A percentile compares a stretch with the other conserved stretches of the same genome.
Conservation (phyloP, 345 rosid species). For the Heritiera fomes region DNA sequence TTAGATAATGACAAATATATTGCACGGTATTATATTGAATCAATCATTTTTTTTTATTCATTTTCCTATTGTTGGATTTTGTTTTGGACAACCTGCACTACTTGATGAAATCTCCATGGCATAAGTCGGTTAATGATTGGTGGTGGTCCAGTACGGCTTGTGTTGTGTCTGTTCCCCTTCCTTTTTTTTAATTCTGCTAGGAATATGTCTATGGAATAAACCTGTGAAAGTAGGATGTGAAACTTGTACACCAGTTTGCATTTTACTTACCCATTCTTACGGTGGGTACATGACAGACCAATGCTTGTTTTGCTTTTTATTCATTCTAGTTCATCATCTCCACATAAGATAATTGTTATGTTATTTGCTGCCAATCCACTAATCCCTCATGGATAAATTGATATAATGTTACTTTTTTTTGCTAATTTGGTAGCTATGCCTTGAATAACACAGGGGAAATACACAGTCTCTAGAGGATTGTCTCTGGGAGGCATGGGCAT, state of each 20-base stretch:
- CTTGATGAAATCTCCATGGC: neutral
- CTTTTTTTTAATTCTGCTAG: neutral
- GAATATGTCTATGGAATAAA: neutral
- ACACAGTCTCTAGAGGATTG: slow-evolving; percentile 79
- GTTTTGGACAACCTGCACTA: neutral
- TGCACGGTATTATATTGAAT: neutral
- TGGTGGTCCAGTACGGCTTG: neutral
- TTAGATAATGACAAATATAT: neutral
- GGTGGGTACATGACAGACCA: neutral
- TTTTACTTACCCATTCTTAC: neutral
- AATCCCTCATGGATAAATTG: slow-evolving; percentile 3
- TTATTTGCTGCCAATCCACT: neutral
- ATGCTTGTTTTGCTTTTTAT: neutral
- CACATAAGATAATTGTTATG: neutral
- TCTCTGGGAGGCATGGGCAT: slow-evolving; percentile 99
- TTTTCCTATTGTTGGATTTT: neutral
- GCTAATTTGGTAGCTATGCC: slow-evolving; percentile 19
- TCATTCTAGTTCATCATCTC: neutral
- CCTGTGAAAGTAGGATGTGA: neutral
- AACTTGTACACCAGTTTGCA: neutral
- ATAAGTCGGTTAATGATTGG: neutral
- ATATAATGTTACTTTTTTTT: slow-evolving; percentile 3
- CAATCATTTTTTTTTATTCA: neutral
- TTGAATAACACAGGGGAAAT: slow-evolving; percentile 51
- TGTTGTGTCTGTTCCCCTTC: neutral